Percentiles rank a stretch among this genome's conserved stretches.
Evolutionary conservation across 2,329 filamentous ascomycete genomes (phyloP).

Genomic region (Colletotrichum lentis): DNA sequence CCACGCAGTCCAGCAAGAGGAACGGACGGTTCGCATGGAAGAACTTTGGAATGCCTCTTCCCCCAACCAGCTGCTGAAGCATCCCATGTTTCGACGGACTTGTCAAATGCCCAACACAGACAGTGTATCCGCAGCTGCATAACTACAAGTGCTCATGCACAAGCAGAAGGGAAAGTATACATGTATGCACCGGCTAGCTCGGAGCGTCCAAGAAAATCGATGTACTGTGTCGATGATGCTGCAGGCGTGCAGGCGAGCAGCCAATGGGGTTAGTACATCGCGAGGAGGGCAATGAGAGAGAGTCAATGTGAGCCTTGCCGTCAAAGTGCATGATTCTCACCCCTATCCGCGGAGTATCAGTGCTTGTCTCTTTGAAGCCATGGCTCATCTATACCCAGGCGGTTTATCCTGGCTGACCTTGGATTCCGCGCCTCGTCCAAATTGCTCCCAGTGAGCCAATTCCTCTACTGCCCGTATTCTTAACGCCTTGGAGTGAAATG

Average conservation of each 20-base stretch:
- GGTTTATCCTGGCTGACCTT: background rate
- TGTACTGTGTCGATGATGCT: background rate
- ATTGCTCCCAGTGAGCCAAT: background rate
- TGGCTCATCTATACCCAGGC: background rate
- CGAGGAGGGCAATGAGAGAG: background rate
- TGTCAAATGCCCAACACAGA: constrained; percentile 6
- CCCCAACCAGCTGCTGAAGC: background rate
- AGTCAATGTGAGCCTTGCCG: no score
- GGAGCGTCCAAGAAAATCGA: background rate
- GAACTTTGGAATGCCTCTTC: background rate
- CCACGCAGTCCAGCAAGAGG: background rate
- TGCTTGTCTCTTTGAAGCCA: background rate
- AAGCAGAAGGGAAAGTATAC: background rate
- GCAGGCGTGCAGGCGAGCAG: background rate
- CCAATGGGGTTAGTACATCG: background rate
- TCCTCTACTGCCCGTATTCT: background rate
- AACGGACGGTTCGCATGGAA: background rate
- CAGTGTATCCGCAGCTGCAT: background rate
- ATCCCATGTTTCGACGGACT: background rate
- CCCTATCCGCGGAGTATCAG: no score
- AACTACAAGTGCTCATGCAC: no score
- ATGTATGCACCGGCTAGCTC: constrained; percentile 23
- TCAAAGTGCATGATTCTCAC: background rate
- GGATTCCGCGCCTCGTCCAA: no score
- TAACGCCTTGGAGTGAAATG: no score